Evolutionary conservation across 192 early-diverging fungal genomes (phyloP), one percentile per base, ranked within the genome.

Genomic region (Backusella tuberculispora): DNA sequence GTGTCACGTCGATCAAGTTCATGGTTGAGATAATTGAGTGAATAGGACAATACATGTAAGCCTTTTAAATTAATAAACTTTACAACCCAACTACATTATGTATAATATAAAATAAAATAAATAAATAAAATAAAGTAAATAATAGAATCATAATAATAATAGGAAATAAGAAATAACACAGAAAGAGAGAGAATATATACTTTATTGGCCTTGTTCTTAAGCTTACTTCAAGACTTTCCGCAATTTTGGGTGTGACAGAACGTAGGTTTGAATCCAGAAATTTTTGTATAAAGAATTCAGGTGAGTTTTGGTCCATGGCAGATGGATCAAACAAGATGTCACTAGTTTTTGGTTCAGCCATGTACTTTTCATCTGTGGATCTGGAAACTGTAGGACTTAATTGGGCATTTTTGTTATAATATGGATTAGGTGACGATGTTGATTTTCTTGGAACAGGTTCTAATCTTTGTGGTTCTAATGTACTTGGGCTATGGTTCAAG

Each of bases 21-120:
- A 34, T 71, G 43, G 5, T 68, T 60, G 8, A 40, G 17, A 66
- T 48, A 63, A 26, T 85, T 86, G 38, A 94, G 83, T 67, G 86
- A 87, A 40, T 88, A 88, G 0, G 90, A 86, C 24, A 94, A 80
- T 34, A 90, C 89, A 19, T 89, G 87, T 6, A 91, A 81, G 0
- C 93, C 93, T 74, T 90, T 89, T 43, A 89, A 85, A 47, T 94
- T 87, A 63, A 94, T 90, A 86, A 93, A 94, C 74, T 89, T 87
- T 75, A 85, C 80, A 17, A 94, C 89, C 93, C 93, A 94, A 29
- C 88, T 89, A 74, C 12, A 50, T 13, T 73, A 14, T 6, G 34
- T 56, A 0, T 7, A 21, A 45, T n/a, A 43, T 21, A 29, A 50
- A 21, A 17, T 13, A 44, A n/a, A 29, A 29, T 45, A 12, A 3